phyloP scores from a whole-genome alignment of 2,329 filamentous ascomycete genomes.

The Shiraia bambusicola region DNA sequence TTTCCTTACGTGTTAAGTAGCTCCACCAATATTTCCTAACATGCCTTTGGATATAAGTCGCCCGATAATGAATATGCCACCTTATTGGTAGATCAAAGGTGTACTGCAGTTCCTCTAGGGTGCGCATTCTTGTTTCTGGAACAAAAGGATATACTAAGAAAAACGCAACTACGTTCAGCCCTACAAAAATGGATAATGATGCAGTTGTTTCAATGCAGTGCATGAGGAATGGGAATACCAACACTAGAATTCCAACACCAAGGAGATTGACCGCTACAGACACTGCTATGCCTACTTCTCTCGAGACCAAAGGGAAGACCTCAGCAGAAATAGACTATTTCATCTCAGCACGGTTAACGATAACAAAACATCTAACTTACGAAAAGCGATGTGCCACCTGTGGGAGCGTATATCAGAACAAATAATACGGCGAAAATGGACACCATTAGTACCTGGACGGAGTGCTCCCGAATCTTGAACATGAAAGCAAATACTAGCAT shows the following conservation, averaged over 20 bases:
- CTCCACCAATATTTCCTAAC: constrained; percentile 20
- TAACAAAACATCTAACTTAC: background rate
- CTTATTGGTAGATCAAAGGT: constrained; percentile 25
- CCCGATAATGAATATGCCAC: constrained; percentile 21
- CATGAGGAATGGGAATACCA: constrained; percentile 43
- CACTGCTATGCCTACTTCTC: constrained; percentile 32
- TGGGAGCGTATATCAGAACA: constrained; percentile 21
- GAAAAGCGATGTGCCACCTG: constrained; percentile 25
- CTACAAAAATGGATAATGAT: constrained; percentile 42
- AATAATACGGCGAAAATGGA: constrained; percentile 22
- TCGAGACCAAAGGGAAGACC: constrained; percentile 24
- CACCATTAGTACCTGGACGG: constrained; percentile 12
- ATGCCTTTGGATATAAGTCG: constrained; percentile 14
- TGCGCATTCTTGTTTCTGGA: constrained; percentile 28
- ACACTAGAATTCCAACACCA: constrained; percentile 41
- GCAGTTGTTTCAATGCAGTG: constrained; percentile 32
- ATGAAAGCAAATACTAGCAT: constrained; percentile 25
- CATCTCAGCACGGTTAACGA: background rate
- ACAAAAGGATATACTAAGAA: constrained; percentile 31
- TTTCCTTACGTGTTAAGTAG: constrained; percentile 12
- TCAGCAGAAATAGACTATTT: constrained; percentile 22
- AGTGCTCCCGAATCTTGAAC: constrained; percentile 13
- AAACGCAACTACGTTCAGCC: constrained; percentile 29
- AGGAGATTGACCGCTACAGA: constrained; percentile 43
- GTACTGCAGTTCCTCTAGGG: constrained; percentile 26